Evolutionary conservation across 371 early-diverging fungal species (phyloP).

Genomic region (Mucor saturninus): DNA sequence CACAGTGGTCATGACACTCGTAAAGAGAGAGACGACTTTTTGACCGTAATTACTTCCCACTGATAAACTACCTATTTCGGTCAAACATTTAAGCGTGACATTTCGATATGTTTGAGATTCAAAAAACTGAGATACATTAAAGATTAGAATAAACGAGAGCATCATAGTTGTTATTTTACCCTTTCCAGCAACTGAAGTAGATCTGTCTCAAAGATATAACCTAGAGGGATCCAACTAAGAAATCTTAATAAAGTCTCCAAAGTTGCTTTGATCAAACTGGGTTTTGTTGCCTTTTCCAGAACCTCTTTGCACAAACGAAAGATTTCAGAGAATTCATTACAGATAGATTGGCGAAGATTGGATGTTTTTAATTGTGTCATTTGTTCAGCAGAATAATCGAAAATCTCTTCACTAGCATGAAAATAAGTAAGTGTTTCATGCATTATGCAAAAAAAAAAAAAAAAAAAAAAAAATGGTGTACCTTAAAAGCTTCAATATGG

Average conservation of each 20-base stretch:
- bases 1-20: constrained; percentile 74
- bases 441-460: constrained; percentile 1
- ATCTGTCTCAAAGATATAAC: constrained; percentile 96
- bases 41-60: constrained; percentile 77
- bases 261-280: constrained; percentile 89
- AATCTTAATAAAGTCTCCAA: constrained; percentile 93
- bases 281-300: constrained; percentile 88
- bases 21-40: constrained; percentile 83
- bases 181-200: constrained; percentile 85
- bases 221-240: constrained; percentile 96
- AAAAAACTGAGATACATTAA: constrained; percentile 64
- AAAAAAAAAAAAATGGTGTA: constrained; percentile 25
- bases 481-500: constrained; percentile 95
- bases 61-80: constrained; percentile 88
- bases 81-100: constrained; percentile 90
- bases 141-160: background rate
- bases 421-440: background rate
- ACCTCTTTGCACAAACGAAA: constrained; percentile 96
- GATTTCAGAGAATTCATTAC: constrained; percentile 96
- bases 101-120: constrained; percentile 87
- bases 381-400: constrained; percentile 96
- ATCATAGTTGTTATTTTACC: constrained; percentile 43
- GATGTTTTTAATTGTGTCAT: constrained; percentile 96
- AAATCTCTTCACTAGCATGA: constrained; percentile 93
- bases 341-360: constrained; percentile 88